A percentile compares a stretch with the other conserved stretches of the same genome.
Evolutionary conservation across 2,329 filamentous ascomycete genomes (phyloP).

Genomic region (Thermothelomyces thermophilus): DNA sequence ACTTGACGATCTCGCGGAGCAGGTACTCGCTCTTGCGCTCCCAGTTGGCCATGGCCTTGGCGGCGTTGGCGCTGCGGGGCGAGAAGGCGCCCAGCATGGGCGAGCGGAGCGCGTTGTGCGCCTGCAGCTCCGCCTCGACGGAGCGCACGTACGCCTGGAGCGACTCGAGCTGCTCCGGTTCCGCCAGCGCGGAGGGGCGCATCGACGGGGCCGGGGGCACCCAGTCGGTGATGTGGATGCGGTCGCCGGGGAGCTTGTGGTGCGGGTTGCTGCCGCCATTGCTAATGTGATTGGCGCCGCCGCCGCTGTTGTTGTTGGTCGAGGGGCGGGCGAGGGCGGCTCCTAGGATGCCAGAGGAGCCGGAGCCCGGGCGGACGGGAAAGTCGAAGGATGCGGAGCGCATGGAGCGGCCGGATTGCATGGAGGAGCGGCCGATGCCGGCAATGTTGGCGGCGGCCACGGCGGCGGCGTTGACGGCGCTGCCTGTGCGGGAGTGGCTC

Average conservation of each 20-base stretch:
- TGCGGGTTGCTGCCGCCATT: not conserved
- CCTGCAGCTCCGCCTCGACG: conserved; percentile 77
- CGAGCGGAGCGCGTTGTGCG: conserved; percentile 80
- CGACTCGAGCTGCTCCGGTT: conserved; percentile 72
- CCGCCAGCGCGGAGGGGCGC: conserved; percentile 70
- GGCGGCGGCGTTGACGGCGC: conserved; percentile 35
- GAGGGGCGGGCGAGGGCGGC: conserved; percentile 13
- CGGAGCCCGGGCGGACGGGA: conserved; percentile 47
- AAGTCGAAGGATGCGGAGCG: conserved; percentile 58
- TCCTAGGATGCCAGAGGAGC: conserved; percentile 30
- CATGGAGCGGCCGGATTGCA: conserved; percentile 42
- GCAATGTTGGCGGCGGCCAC: conserved; percentile 11
- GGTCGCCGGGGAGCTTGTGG: conserved; percentile 71
- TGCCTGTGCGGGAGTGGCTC: conserved; percentile 43
- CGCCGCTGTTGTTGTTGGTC: not conserved
- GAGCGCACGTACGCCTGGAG: conserved; percentile 73
- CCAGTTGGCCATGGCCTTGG: conserved; percentile 91
- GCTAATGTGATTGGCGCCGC: not conserved
- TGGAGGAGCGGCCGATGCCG: conserved; percentile 30
- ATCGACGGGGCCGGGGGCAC: conserved; percentile 82
- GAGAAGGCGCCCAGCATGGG: conserved; percentile 88
- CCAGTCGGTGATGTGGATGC: conserved; percentile 81
- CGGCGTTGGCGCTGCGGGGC: conserved; percentile 70
- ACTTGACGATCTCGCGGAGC: conserved; percentile 91
- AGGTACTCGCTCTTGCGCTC: conserved; percentile 91